Evolutionary conservation across 139 green algal species (phyloP), one percentile per base, ranked within the genome.

Genomic region (Coccomyxa sp.): DNA sequence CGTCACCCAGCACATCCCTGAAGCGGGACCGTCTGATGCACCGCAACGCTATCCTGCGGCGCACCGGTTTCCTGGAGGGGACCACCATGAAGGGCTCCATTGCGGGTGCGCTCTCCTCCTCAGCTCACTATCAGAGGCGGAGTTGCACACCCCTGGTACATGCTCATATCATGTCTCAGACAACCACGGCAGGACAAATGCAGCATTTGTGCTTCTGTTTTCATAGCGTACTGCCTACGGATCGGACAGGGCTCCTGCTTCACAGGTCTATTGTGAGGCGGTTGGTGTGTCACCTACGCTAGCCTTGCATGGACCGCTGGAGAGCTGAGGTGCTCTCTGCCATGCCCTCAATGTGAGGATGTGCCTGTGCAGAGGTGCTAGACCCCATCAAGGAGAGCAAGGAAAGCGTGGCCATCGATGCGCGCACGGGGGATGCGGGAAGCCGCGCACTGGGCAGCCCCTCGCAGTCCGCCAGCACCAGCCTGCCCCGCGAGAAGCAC

Each of bases 61-160:
- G 77, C 75, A 91, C 86, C 27, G 86, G 86, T 6, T 91, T 91
- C 75, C 79, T 91, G 31, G 86, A 91, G n/a, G 33, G 35, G 37
- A 24, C 76, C 54, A 16, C 35, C 35, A 29, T 79, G 9, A 74
- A 39, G 24, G 75, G 75, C 40, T 31, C 50, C 5, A 64, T 64
- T 2, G 50, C 50, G 5, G 50, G 50, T 64, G 27, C 44, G 14
- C n/a, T n/a, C n/a, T n/a, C n/a, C n/a, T n/a, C n/a, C n/a, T n/a
- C n/a, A n/a, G n/a, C n/a, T n/a, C n/a, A n/a, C n/a, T n/a, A n/a
- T n/a, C n/a, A n/a, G n/a, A n/a, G n/a, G n/a, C n/a, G n/a, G n/a
- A n/a, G n/a, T n/a, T n/a, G n/a, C n/a, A n/a, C n/a, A n/a, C n/a
- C n/a, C n/a, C n/a, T n/a, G n/a, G n/a, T n/a, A n/a, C n/a, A n/a